Evolutionary conservation across 202 grass and related monocot species (phyloP).

Genomic region (Miscanthus sacchariflorus): DNA sequence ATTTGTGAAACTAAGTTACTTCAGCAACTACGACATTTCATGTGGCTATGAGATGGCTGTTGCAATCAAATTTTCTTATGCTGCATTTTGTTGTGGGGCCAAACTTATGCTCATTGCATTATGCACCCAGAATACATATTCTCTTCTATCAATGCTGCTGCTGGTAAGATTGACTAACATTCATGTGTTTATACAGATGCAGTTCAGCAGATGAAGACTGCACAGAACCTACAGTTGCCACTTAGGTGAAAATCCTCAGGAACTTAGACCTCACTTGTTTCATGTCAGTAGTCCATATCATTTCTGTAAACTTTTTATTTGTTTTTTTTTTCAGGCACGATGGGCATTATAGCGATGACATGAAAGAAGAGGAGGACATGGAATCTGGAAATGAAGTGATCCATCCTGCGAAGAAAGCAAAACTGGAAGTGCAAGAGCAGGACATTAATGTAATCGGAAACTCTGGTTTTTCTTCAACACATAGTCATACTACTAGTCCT

Average conservation of each 20-base stretch:
- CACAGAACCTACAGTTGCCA: slow-evolving; percentile 41
- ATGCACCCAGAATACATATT: slow-evolving; percentile 34
- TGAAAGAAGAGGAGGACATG: slow-evolving; percentile 17
- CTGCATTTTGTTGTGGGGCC: slow-evolving; percentile 25
- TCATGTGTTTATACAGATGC: slow-evolving; percentile 54
- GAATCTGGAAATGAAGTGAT: slow-evolving; percentile 41
- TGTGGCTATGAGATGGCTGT: slow-evolving; percentile 4
- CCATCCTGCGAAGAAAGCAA: slow-evolving; percentile 58
- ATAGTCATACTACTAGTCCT: slow-evolving; percentile 43
- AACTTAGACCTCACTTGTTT: slow-evolving; percentile 23
- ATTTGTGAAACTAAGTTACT: slow-evolving; percentile 18
- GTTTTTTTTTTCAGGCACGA: slow-evolving; percentile 46
- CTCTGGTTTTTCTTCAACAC: slow-evolving; percentile 44
- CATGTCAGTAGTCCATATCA: slow-evolving; percentile 37
- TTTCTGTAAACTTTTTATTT: slow-evolving; percentile 41
- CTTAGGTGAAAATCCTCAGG: slow-evolving; percentile 57
- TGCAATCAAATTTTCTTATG: slow-evolving; percentile 25
- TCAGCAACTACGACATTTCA: neutral
- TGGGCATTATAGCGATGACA: slow-evolving; percentile 36
- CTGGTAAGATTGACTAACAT: slow-evolving; percentile 29
- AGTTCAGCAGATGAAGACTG: slow-evolving; percentile 47
- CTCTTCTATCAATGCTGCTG: slow-evolving; percentile 49
- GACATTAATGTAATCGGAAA: slow-evolving; percentile 43
- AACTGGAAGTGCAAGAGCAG: slow-evolving; percentile 46
- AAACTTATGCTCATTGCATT: slow-evolving; percentile 35